Evolutionary conservation across 495 filamentous ascomycete species (phyloP).

Genomic region (Aspergillus conjunctus): DNA sequence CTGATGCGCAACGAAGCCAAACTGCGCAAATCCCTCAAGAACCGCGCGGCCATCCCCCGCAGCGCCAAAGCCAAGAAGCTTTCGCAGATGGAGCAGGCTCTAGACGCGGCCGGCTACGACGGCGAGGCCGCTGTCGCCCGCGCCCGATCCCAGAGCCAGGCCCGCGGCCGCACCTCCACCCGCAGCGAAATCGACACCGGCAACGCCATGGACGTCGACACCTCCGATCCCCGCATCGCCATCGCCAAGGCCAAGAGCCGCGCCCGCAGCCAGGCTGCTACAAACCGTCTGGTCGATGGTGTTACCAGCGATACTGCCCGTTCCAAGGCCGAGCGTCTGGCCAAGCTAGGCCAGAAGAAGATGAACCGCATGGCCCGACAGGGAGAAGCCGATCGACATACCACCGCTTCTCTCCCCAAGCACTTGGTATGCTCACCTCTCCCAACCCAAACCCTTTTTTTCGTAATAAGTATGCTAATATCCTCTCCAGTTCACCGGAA

Average conservation of each 20-base stretch:
- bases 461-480: constrained; percentile 16
- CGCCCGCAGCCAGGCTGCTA: constrained; percentile 71
- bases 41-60: constrained; percentile 87
- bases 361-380: constrained; percentile 97
- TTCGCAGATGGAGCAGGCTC: constrained; percentile 78
- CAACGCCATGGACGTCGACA: constrained; percentile 85
- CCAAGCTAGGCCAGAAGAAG: constrained; percentile 91
- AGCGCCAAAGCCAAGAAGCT: constrained; percentile 71
- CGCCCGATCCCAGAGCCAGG: constrained; percentile 63
- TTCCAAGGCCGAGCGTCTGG: constrained; percentile 77
- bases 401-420: constrained; percentile 77
- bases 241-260: constrained; percentile 76
- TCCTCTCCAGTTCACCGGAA: constrained; percentile 53
- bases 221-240: constrained; percentile 53
- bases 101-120: constrained; percentile 85
- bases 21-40: constrained; percentile 94
- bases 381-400: constrained; percentile 96
- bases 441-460: not conserved
- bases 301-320: constrained; percentile 51
- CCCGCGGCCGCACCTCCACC: constrained; percentile 61
- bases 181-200: constrained; percentile 58
- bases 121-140: constrained; percentile 70
- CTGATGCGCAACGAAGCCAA: constrained; percentile 89
- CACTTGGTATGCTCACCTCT: constrained; percentile 71
- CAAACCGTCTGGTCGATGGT: constrained; percentile 84